Base-by-base conservation (phyloP, 2,329 filamentous ascomycete genomes). In the Colletotrichum tofieldiae region DNA sequence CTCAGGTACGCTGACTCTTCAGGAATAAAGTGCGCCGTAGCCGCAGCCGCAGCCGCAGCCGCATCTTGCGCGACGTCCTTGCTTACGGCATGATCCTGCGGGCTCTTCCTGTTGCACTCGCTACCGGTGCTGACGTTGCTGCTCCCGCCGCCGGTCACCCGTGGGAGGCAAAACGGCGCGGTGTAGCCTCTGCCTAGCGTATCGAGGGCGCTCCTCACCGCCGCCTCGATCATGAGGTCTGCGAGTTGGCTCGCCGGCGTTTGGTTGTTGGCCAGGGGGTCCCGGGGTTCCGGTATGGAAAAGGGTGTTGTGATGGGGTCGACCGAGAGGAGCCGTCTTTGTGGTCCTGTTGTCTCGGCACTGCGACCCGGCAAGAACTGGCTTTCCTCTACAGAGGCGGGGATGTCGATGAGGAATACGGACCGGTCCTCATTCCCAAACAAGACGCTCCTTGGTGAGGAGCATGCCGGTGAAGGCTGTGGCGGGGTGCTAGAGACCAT, bases 361-460 rank as follows among this genome's bases (percentile, higher is more conserved):
- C 60, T 71, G 43, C 83, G 76, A 39, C 80, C 81, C 8, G 82
- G 78, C 16, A 83, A 82, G 43, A 86, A 85, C 81, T 95, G 93
- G 23, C 89, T 90, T 72, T 89, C 85, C 75, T 93, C 91, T 49
- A 95, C 88, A 1, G 93, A 93, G 23, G 85, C 84, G 32, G 93
- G 93, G 56, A 94, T 88, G 77, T 95, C 93, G 63, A 95, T 80
- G 35, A 94, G 79, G 29, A 89, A 84, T 65, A 92, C 81, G 56
- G 87, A 64, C 14, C 26, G 61, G 47, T 32, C 52, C 35, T 74
- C 61, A 35, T 73, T 58, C 5, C 51, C 55, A n/a, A 66, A 76
- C 72, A 74, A 18, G 62, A 66, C 68, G 54, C 74, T 71, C 37
- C 55, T 18, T 32, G 65, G 62, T 14, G 43, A 65, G 23, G 18